Evolutionary conservation across 2,329 filamentous ascomycete species (phyloP).

Genomic region (Aspergillus sojae): DNA sequence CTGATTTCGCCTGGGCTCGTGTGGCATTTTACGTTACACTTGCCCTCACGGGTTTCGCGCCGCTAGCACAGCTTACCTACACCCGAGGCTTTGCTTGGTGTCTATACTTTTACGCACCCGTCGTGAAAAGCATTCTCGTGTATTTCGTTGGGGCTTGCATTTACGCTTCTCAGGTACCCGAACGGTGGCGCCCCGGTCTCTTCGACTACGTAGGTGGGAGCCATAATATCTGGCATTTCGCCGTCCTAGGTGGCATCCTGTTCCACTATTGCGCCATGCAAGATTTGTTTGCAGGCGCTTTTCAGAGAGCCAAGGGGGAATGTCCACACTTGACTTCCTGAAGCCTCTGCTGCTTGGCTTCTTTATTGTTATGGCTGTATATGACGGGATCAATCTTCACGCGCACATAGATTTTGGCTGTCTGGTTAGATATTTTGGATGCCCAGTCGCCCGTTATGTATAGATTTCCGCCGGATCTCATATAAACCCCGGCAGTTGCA

Average conservation of each 20-base stretch:
- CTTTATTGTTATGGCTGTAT: not conserved
- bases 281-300: slow-evolving; percentile 82
- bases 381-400: not conserved
- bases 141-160: slow-evolving; percentile 83
- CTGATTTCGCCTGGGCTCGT: slow-evolving; percentile 89
- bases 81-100: slow-evolving; percentile 80
- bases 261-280: slow-evolving; percentile 98
- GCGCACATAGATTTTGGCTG: not conserved
- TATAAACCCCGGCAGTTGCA: slow-evolving; percentile 15
- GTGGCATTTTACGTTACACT: slow-evolving; percentile 91
- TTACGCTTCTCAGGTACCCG: slow-evolving; percentile 89
- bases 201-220: slow-evolving; percentile 96
- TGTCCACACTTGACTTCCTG: slow-evolving; percentile 37
- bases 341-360: slow-evolving; percentile 2
- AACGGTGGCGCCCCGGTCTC: slow-evolving; percentile 86
- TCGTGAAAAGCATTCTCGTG: slow-evolving; percentile 81
- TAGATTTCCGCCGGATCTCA: slow-evolving; percentile 13
- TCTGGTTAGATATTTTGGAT: not conserved
- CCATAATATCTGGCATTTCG: slow-evolving; percentile 97
- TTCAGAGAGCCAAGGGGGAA: slow-evolving; percentile 63
- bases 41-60: slow-evolving; percentile 84
- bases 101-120: slow-evolving; percentile 84
- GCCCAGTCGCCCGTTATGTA: slow-evolving; percentile 8
- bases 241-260: slow-evolving; percentile 91
- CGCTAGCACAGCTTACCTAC: slow-evolving; percentile 78